Conservation (phyloP, 306 rosid genomes). For the Citrullus colocynthis region DNA sequence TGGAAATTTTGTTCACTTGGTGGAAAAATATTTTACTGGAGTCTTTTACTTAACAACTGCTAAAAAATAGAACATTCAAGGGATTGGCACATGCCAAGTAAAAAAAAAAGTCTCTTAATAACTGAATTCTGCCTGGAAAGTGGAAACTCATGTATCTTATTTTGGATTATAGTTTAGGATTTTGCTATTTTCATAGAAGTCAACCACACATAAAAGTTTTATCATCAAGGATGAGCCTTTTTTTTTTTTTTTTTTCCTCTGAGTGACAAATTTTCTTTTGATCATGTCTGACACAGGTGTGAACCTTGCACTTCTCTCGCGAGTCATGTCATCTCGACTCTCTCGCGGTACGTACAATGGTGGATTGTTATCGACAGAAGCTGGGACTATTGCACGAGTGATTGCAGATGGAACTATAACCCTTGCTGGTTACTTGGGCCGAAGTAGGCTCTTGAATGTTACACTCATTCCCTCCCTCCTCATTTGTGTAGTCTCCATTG, state of each 20-base stretch:
- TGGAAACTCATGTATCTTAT: not conserved
- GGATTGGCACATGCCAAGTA: not conserved
- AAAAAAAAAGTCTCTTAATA: not conserved
- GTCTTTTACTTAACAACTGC: not conserved
- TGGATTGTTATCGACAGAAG: conserved; percentile 87
- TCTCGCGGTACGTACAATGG: conserved; percentile 95
- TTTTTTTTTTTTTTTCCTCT: not conserved
- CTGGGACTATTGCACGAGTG: conserved; percentile 91
- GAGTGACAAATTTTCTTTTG: not conserved
- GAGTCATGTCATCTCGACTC: conserved; percentile 95
- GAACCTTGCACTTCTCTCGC: conserved; percentile 81
- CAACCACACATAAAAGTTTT: not conserved
- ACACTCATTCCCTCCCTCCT: conserved; percentile 80
- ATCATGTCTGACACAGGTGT: conserved; percentile 39
- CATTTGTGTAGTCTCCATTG: conserved; percentile 62
- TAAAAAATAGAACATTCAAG: not conserved
- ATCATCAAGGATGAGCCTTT: not conserved
- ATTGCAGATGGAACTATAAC: conserved; percentile 87
- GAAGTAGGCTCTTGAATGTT: conserved; percentile 61
- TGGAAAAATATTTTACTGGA: not conserved
- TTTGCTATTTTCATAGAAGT: not conserved
- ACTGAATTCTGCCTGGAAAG: not conserved
- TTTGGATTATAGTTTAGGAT: not conserved
- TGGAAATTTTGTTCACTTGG: not conserved
- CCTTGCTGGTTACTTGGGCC: conserved; percentile 60